phyloP scores from a whole-genome alignment of 495 filamentous ascomycete genomes.

The Ramalina intermedia region DNA sequence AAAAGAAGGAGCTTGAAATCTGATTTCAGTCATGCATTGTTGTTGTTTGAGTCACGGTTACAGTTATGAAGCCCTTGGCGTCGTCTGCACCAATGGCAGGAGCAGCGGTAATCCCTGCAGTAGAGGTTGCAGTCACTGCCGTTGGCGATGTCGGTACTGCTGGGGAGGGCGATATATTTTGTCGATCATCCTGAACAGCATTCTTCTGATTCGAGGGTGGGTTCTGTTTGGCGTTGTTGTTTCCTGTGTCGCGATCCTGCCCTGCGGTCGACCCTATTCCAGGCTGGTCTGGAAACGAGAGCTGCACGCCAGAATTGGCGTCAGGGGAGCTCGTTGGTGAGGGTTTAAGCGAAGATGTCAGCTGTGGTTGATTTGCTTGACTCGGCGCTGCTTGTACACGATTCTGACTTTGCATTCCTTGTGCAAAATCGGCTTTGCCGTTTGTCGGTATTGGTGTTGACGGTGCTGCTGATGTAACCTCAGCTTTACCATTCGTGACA shows the following conservation, averaged over 20 bases:
- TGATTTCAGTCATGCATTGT: background rate
- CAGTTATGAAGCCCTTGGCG: constrained; percentile 1
- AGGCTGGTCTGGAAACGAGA: background rate
- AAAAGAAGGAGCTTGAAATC: background rate
- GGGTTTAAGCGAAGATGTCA: no score
- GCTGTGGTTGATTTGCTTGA: no score
- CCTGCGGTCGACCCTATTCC: background rate
- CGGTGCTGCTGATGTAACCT: no score
- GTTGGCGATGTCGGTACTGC: background rate
- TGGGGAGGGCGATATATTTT: background rate
- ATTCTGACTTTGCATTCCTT: no score
- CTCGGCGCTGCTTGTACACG: no score
- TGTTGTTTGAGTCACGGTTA: background rate
- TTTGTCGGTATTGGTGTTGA: no score
- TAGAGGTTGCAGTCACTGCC: background rate
- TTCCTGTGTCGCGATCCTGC: background rate
- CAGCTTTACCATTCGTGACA: no score
- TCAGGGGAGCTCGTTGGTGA: no score
- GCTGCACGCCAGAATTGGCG: background rate
- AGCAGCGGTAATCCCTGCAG: background rate
- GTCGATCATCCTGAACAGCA: background rate
- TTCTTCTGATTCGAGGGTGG: background rate
- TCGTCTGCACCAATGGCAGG: background rate
- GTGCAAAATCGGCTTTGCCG: no score
- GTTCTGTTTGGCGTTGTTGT: background rate